A percentile compares a stretch with the other conserved stretches of the same genome.
These are phyloP conservation scores for Calocera cornea DNA, from an alignment of 768 basidiomycete species.

Conservation along the genomic window DNA sequence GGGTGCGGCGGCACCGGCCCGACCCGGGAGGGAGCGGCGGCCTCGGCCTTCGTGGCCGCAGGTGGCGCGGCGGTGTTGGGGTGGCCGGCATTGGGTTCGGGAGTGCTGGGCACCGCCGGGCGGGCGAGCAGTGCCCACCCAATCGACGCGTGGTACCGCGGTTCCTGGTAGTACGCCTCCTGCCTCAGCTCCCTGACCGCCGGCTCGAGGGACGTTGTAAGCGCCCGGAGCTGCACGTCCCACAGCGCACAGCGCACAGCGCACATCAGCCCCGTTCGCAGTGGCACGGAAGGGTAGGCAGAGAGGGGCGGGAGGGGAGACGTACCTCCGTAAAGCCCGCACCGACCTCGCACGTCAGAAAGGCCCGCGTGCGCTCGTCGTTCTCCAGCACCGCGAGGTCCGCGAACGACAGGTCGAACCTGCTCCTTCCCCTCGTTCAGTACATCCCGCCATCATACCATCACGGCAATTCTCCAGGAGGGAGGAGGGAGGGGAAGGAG, in stretches of 20 bases:
- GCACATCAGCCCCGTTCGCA: no score
- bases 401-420: conserved; percentile 63
- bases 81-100: no score
- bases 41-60: no score
- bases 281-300: neutral
- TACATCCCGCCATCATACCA: neutral
- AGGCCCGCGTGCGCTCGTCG: conserved; percentile 68
- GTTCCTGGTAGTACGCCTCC: conserved; percentile 62
- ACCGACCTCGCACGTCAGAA: conserved; percentile 69
- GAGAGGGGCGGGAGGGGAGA: conserved; percentile 1
- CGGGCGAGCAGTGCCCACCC: conserved; percentile 65
- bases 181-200: conserved; percentile 49
- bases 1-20: no score
- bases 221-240: conserved; percentile 34
- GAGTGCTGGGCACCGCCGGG: no score
- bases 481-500: no score
- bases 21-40: no score
- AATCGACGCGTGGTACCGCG: conserved; percentile 80
- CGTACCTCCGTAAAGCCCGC: conserved; percentile 68
- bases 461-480: neutral
- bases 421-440: conserved; percentile 25
- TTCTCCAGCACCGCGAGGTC: conserved; percentile 57
- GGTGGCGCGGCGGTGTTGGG: no score
- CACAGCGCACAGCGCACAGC: neutral
- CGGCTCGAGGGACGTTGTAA: conserved; percentile 46